Base-by-base conservation (phyloP, 1,284 basidiomycete species). In the Moesziomyces sp. region DNA sequence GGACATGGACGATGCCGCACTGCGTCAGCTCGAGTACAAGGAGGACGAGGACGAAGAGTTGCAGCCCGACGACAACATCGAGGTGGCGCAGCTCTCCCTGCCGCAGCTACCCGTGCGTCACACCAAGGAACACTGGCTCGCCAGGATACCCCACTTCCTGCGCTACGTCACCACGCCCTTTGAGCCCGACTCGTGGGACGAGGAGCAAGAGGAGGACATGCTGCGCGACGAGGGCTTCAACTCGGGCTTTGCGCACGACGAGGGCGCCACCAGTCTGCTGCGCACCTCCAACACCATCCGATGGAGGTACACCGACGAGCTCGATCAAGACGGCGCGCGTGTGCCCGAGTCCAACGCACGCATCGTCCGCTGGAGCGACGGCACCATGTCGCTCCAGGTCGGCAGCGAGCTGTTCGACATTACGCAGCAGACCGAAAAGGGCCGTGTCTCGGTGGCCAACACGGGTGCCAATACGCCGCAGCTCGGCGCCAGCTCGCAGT, bases 341-440 rank as follows among this genome's bases (percentile, higher is more conserved):
- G 86, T 86, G 77, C 88, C 90, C 70, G 91, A 94, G 86, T 93
- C 93, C 10, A 97, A 97, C 82, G 89, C 90, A 69, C 91, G 93
- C 18, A 87, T 95, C 42, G 89, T 97, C 57, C 89, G 91, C 9
- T 97, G 94, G 94, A 95, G 93, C 23, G 94, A 97, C 81, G 94
- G 94, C 26, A 88, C 91, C 16, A 86, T 93, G 71, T 94, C 92
- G 78, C 88, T 97, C 40, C 90, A 92, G 73, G 87, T 97, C 57
- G 94, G 94, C 52, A 91, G 65, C 84, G 94, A 97, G 80, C 87
- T 94, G 6, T 95, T 94, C 84, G 93, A 97, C 85, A 90, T 97
- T 62, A 73, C 72, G 4, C 67, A 70, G 43, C 68, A 77, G 44
- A 62, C 67, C n/a, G 76, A 82, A 49, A 58, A 62, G 46, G 74